Base-by-base conservation (phyloP, 2,329 filamentous ascomycete species). In the Nemania sp. region DNA sequence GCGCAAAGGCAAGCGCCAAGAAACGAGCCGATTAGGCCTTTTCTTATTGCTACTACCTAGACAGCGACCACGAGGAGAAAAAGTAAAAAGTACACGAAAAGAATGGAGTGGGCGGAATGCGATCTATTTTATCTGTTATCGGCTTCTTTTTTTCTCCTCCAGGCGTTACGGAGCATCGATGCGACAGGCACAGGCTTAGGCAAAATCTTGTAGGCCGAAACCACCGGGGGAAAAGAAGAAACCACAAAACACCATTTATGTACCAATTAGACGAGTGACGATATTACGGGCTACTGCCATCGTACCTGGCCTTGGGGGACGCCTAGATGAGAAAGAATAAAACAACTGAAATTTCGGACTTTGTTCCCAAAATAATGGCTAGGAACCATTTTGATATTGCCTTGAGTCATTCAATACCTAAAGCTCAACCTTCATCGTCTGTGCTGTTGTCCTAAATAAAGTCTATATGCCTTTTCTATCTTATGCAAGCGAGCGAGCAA, bases 11-110 rank as follows among this genome's bases (percentile, higher is more conserved):
- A 26, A 71, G 74, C 22, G 62, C 71, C 66, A 80, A 79, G 72
- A 81, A 79, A 67, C 78, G 79, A 64, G 77, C 74, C 45, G 79
- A 81, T 67, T 81, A 71, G 68, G 26, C 41, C 38, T 45, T 32
- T 61, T 35, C 20, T 18, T 27, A 1, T 49, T 27, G 27, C 43
- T 15, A 66, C 22, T 41, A n/a, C n/a, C n/a, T n/a, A 35, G 49
- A 55, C 27, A 35, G 11, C 29, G 24, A 60, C 45, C 65, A 74
- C 56, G 57, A 73, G 59, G 13, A 27, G 13, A 13, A 11, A 10
- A 52, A 29, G 24, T n/a, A 51, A 49, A n/a, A 15, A 15, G 43
- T 13, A 35, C 45, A 57, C 15, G 45, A 45, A 35, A 53, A 58
- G 11, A 58, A 24, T 45, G 32, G 20, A 32, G 13, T 68, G 56